phyloP scores from a whole-genome alignment of 306 rosid genomes.

The barrel medic (Medicago truncatula) region DNA sequence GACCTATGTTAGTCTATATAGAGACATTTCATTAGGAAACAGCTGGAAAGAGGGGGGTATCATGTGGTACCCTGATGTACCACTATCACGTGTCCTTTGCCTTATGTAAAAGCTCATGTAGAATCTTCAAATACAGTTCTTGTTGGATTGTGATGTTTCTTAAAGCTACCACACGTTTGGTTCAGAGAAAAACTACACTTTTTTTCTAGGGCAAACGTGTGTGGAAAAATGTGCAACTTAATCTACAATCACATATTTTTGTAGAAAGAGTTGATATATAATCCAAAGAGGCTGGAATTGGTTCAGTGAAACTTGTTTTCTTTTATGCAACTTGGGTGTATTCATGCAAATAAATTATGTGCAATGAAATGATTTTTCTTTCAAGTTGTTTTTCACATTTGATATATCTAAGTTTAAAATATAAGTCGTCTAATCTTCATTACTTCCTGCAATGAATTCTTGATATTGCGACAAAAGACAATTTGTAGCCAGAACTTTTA shows the following conservation, averaged over 20 bases:
- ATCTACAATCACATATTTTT: background rate
- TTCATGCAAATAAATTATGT: background rate
- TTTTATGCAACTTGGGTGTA: background rate
- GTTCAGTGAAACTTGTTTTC: background rate
- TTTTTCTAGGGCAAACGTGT: background rate
- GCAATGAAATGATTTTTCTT: background rate
- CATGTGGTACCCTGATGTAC: constrained; percentile 27
- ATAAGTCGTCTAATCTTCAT: background rate
- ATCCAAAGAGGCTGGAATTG: background rate
- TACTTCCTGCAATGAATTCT: background rate
- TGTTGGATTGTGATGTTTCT: constrained; percentile 40
- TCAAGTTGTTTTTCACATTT: too few relatives aligned
- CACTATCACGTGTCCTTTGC: constrained; percentile 34
- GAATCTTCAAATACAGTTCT: constrained; percentile 9
- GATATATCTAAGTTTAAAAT: background rate
- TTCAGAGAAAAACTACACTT: background rate
- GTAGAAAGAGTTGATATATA: background rate
- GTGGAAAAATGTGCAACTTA: constrained; percentile 1
- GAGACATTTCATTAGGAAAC: constrained; percentile 17
- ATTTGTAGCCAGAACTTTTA: background rate
- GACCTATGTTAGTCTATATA: background rate
- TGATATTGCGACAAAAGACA: background rate
- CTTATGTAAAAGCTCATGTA: background rate
- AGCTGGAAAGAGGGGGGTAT: constrained; percentile 5
- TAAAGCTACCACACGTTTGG: constrained; percentile 17